These are phyloP conservation scores for Arthroderma uncinatum DNA, from an alignment of 2,329 filamentous ascomycete genomes.

Conservation along the genomic window DNA sequence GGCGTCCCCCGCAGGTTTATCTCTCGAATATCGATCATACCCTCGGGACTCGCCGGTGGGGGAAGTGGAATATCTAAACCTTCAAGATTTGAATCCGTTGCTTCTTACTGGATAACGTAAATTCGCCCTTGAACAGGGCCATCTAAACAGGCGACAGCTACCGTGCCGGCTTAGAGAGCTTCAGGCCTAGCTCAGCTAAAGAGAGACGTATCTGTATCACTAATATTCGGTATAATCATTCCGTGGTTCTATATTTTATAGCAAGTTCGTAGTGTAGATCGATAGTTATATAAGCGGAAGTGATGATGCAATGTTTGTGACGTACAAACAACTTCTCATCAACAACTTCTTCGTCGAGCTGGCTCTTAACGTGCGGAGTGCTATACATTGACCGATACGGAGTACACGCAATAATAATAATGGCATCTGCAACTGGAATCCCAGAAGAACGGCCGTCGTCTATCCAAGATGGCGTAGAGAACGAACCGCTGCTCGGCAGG, in stretches of 20 bases:
- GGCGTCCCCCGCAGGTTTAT: background rate
- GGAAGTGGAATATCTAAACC: background rate
- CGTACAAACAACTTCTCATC: background rate
- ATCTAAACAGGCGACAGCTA: no score
- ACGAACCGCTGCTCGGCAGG: constrained; percentile 60
- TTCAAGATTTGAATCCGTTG: background rate
- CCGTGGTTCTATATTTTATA: no score
- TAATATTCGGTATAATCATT: no score
- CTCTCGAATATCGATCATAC: background rate
- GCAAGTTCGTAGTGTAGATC: no score
- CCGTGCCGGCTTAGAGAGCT: no score
- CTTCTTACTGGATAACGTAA: background rate
- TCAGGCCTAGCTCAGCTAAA: no score
- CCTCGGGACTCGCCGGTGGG: background rate
- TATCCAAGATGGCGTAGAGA: constrained; percentile 26
- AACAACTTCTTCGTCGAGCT: background rate
- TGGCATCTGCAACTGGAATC: constrained; percentile 60
- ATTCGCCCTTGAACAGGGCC: no score
- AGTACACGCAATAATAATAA: constrained; percentile 23
- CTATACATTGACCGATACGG: background rate
- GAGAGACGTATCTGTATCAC: no score
- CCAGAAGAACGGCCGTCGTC: constrained; percentile 42
- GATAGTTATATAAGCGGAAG: no score
- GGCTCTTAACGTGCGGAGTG: background rate
- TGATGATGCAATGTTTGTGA: no score